Conservation (phyloP, 2,329 filamentous ascomycete species). For the Gliomastix tumulicola region DNA sequence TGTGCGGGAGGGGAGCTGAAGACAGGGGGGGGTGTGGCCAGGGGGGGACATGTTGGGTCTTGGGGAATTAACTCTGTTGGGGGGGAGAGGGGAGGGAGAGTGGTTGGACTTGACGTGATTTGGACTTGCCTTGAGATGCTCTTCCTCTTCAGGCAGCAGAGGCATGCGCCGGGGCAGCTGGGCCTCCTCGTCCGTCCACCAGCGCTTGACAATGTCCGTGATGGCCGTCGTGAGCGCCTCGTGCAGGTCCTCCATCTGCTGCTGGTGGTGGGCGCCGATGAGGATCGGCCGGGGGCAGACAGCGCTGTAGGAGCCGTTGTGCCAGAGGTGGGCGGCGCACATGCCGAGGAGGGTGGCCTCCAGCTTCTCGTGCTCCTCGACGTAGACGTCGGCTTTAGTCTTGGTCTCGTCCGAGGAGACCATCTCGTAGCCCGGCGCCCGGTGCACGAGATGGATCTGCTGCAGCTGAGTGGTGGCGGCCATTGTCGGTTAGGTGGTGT, state of each 20-base stretch:
- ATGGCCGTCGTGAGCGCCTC: constrained; percentile 21
- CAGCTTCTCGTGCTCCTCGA: constrained; percentile 9
- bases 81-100: too few species aligned
- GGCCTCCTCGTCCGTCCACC: constrained; percentile 25
- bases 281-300: constrained; percentile 25
- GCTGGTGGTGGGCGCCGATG: constrained; percentile 17
- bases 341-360: constrained; percentile 9
- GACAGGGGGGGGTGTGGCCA: too few species aligned
- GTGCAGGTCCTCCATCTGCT: constrained; percentile 18
- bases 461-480: constrained; percentile 4
- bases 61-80: too few species aligned
- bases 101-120: too few species aligned
- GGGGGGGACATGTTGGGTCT: too few species aligned
- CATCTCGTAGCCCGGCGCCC: constrained; percentile 3
- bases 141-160: constrained; percentile 18
- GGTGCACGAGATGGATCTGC: constrained; percentile 11
- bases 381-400: constrained; percentile 2
- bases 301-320: constrained; percentile 13
- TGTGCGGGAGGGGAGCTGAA: too few species aligned
- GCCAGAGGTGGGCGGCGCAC: constrained; percentile 19
- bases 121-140: constrained; percentile 17
- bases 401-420: constrained; percentile 1
- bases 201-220: constrained; percentile 25
- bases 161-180: constrained; percentile 23
- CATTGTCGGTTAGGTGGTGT: too few species aligned